phyloP scores from a whole-genome alignment of 345 rosid species.

The Bruguiera gymnorhiza region DNA sequence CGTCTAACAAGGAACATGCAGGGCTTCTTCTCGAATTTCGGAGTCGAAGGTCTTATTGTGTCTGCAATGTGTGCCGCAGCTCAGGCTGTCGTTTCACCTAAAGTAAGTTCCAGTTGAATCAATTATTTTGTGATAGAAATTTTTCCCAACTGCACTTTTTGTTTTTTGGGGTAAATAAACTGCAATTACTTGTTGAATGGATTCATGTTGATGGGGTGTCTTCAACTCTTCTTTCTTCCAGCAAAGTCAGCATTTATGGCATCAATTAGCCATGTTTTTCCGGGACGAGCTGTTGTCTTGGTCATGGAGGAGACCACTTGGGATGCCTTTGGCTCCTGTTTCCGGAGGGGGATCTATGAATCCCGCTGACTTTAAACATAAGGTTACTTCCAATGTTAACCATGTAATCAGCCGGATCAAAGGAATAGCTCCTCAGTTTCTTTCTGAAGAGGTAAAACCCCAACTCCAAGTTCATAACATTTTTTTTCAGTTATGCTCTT shows the following conservation, averaged over 20 bases:
- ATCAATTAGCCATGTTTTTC: constrained; percentile 97
- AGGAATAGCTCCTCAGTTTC: constrained; percentile 72
- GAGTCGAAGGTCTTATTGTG: constrained; percentile 92
- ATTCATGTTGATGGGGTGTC: constrained; percentile 5
- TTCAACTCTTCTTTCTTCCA: constrained; percentile 29
- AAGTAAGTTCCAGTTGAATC: constrained; percentile 38
- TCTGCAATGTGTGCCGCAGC: constrained; percentile 94
- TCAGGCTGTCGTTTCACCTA: constrained; percentile 86
- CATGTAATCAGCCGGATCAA: constrained; percentile 66
- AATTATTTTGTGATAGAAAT: neutral
- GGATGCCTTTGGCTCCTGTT: constrained; percentile 52
- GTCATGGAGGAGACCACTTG: constrained; percentile 94
- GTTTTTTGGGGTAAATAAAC: no score
- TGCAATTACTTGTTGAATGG: no score
- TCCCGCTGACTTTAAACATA: constrained; percentile 66
- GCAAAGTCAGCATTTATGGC: constrained; percentile 90
- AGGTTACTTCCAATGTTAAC: constrained; percentile 75
- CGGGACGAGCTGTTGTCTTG: constrained; percentile 89
- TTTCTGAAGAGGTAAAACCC: constrained; percentile 76
- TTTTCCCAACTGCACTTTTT: no score
- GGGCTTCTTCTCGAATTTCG: constrained; percentile 89
- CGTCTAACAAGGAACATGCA: constrained; percentile 98
- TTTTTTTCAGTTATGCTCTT: neutral
- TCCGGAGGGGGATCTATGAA: constrained; percentile 67
- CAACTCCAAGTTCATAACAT: neutral